Conservation (phyloP, 257 asterid genomes). For the Anisodus tanguticus region DNA sequence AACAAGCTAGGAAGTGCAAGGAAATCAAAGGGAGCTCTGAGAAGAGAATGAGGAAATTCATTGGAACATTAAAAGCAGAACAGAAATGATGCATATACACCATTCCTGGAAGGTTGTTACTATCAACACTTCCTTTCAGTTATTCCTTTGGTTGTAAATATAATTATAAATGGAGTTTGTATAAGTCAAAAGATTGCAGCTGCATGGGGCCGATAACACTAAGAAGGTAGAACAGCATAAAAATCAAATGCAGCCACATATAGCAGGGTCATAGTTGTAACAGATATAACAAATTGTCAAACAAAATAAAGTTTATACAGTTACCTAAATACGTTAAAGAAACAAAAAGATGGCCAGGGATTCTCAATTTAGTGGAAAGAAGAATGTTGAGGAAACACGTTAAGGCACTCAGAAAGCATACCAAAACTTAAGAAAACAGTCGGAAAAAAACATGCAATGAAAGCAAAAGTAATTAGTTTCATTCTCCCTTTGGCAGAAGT, state of each 20-base stretch:
- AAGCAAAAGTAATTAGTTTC: not conserved
- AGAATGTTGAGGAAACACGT: not conserved
- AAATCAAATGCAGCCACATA: not conserved
- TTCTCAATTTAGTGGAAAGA: not conserved
- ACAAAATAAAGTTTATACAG: not conserved
- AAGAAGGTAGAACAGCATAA: not conserved
- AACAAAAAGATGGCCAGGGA: not conserved
- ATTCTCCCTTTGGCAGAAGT: not conserved
- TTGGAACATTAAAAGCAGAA: constrained; percentile 22
- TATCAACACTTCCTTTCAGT: not conserved
- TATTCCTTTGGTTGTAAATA: not conserved
- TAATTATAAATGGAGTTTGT: not conserved
- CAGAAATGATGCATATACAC: too few relatives aligned
- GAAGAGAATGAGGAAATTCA: constrained; percentile 29
- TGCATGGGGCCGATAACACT: too few relatives aligned
- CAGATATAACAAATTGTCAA: not conserved
- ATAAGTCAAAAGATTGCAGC: not conserved
- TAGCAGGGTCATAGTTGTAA: not conserved
- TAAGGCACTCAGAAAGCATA: not conserved
- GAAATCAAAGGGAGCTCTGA: constrained; percentile 41
- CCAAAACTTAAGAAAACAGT: not conserved
- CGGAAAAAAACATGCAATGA: not conserved
- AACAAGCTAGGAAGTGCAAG: constrained; percentile 40
- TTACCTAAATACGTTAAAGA: not conserved
- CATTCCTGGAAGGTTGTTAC: not conserved